Base-by-base conservation (phyloP, 2,329 filamentous ascomycete genomes). In the Diaporthe helianthi region DNA sequence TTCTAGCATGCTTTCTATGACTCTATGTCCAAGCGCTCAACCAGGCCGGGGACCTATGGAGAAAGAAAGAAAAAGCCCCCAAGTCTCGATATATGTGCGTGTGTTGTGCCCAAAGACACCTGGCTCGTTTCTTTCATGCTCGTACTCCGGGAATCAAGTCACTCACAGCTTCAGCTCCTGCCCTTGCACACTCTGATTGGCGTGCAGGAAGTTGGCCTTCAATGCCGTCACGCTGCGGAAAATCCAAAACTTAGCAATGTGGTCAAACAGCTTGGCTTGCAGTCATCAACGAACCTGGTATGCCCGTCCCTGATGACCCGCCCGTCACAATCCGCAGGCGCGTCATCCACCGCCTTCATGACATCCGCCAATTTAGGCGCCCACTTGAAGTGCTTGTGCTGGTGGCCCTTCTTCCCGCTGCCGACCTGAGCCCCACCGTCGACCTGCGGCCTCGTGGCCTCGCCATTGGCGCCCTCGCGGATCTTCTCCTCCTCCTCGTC, bases 381-480 rank as follows among this genome's bases (percentile, higher is more conserved):
- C 96, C 96, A 98, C 81, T 95, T 97, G 84, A 98, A 98, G 80
- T 97, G 92, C 78, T 92, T 93, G 79, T 97, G 93, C 68, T 84
- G 86, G 78, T 93, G 90, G 36, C 85, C 82, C 49, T 81, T 76
- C 4, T 68, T 72, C 4, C 77, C 77, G 54, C 76, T 73, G 69
- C 72, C 72, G 52, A 78, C 80, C 46, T 75, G 81, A 54, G 80
- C 81, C 31, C 55, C 71, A 73, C 15, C 73, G 75, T 70, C 73
- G 69, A 55, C 75, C 8, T 13, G 44, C 17, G 65, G 26, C 26
- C 75, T 60, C 78, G 64, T 70, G 80, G 76, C 75, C 73, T 82
- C 81, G 4, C 82, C 82, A 26, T 85, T 84, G 68, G 90, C 87
- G 24, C 86, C 87, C 77, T 92, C 88, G 55, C 94, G 87, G 72